Evolutionary conservation across 176 grass and related monocot species (phyloP).

Genomic region (Aegilops speltoides): DNA sequence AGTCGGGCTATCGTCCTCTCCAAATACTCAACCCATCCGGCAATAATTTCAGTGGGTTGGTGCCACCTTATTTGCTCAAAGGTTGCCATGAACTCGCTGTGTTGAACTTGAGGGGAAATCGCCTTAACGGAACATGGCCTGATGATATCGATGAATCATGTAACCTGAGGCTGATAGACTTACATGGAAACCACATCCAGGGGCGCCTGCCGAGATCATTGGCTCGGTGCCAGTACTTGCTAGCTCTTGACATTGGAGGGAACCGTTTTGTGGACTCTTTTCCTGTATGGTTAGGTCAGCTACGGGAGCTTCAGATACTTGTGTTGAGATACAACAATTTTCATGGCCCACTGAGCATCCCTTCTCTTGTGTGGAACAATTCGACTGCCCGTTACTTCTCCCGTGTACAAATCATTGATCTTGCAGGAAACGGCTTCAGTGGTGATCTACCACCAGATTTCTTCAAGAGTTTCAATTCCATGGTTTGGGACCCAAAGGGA

Average conservation of each 20-base stretch:
- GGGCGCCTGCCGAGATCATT: constrained; percentile 27
- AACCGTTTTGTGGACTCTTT: constrained; percentile 15
- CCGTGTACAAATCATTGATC: not conserved
- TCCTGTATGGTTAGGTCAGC: not conserved
- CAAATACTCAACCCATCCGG: not conserved
- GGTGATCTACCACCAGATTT: constrained; percentile 19
- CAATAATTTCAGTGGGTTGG: constrained; percentile 12
- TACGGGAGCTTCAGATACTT: not conserved
- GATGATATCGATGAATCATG: not conserved
- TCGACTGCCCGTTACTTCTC: not conserved
- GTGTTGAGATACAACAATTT: constrained; percentile 18
- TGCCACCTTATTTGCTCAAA: constrained; percentile 11
- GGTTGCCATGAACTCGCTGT: fast-evolving
- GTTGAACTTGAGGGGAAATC: constrained; percentile 21
- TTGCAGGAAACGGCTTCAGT: constrained; percentile 16
- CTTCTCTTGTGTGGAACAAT: not conserved
- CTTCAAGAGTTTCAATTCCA: not conserved
- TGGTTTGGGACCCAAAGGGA: too few species aligned
- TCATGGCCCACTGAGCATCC: not conserved
- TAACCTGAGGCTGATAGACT: not conserved
- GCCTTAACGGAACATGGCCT: not conserved
- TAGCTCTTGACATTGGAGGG: not conserved
- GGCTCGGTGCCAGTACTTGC: not conserved
- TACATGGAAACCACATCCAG: constrained; percentile 3
- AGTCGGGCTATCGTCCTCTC: fast-evolving